These are phyloP conservation scores for Cladosporium austrohemisphaericum DNA, from an alignment of 2,329 filamentous ascomycete genomes.

Conservation along the genomic window DNA sequence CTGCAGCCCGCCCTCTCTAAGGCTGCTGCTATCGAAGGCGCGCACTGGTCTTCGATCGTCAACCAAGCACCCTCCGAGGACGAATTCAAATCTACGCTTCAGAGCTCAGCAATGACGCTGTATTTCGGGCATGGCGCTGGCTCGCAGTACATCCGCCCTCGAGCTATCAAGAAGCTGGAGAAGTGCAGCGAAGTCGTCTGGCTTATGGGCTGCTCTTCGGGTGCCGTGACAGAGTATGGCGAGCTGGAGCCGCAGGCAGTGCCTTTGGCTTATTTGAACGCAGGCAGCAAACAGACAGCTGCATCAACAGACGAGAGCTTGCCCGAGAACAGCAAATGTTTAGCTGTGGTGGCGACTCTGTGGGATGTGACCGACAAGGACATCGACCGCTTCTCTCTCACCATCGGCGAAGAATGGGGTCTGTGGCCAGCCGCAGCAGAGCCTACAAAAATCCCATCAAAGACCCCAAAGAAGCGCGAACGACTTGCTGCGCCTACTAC, in stretches of 20 bases:
- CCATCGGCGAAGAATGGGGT: constrained; percentile 82
- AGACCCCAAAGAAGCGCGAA: constrained; percentile 29
- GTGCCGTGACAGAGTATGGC: constrained; percentile 72
- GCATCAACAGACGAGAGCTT: neutral
- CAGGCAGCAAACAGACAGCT: constrained; percentile 46
- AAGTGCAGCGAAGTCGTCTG: constrained; percentile 54
- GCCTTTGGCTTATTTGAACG: constrained; percentile 86
- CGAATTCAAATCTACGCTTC: constrained; percentile 69
- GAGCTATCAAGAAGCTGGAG: constrained; percentile 70
- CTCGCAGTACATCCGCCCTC: constrained; percentile 85
- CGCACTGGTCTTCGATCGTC: constrained; percentile 64
- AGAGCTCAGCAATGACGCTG: constrained; percentile 67
- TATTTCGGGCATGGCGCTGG: constrained; percentile 97
- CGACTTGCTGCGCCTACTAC: constrained; percentile 24
- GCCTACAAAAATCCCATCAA: constrained; percentile 22
- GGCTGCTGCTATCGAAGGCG: constrained; percentile 28
- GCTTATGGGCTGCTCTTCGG: constrained; percentile 92
- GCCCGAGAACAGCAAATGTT: constrained; percentile 26
- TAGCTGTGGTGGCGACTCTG: constrained; percentile 83
- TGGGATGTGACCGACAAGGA: constrained; percentile 99
- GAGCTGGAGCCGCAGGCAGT: constrained; percentile 90
- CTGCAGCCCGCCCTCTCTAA: constrained; percentile 64
- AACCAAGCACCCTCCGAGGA: constrained; percentile 68
- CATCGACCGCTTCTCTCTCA: constrained; percentile 85
- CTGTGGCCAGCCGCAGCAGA: constrained; percentile 45